Base-by-base conservation (phyloP, 768 basidiomycete species). In the Strobilomyces echinocephalus region DNA sequence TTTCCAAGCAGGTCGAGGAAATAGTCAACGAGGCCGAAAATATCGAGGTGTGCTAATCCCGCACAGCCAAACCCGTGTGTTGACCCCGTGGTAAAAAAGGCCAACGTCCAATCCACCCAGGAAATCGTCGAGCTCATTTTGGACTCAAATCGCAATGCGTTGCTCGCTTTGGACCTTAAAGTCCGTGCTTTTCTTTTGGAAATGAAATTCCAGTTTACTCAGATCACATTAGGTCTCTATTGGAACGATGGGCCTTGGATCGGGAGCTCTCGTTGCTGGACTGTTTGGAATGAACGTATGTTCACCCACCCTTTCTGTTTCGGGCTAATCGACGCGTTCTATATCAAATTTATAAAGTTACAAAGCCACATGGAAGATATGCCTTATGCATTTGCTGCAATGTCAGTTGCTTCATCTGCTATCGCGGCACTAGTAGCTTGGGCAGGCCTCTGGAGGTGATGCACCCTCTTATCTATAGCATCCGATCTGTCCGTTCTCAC, bases 111-210 rank as follows among this genome's bases (percentile, higher is more conserved):
- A 72, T 93, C 94, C 12, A 98, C 95, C 0, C 95, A 97, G 74
- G 95, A 98, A 72, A 97, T 98, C 49, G 91, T 95, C 2, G 95
- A 98, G 70, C 79, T 98, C 54, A 93, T 97, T 63, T 78, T 98
- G 38, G 95, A 98, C 69, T 89, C 94, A 45, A 97, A 97, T 73
- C 87, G 95, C 45, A 98, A 98, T 63, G 82, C 88, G 5, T 76
- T 98, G 15, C 77, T 98, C 20, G 91, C 91, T 43, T 80, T 98
- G 33, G 95, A 97, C 71, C 77, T 98, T 39, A 87, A 94, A 77
- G 91, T 87, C 58, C 16, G 71, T 35, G 18, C 16, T 11, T 39
- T 55, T 51, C 12, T 31, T 4, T 34, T n/a, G 5, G 38, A 26
- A 12, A 53, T 24, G 24, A 49, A 39, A 49, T 11, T 54, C 40